Evolutionary conservation across 805 yeast species (phyloP).

Genomic region (Saccharomycopsis sp.): DNA sequence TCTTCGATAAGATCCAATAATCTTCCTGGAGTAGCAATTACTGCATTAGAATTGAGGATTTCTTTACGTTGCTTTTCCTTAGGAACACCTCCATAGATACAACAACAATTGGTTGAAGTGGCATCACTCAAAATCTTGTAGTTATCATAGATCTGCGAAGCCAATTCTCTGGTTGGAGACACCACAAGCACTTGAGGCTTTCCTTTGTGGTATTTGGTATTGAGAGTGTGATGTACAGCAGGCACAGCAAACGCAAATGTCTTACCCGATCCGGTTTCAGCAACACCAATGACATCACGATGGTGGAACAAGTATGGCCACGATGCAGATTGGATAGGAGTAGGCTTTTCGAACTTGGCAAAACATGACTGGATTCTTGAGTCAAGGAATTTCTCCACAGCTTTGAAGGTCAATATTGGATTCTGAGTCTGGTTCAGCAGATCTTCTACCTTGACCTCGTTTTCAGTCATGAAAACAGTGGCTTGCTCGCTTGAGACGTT

Average conservation of each 20-base stretch:
- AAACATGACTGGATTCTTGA: conserved; percentile 53
- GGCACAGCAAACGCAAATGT: conserved; percentile 98
- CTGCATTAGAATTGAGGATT: conserved; percentile 62
- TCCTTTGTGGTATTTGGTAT: conserved; percentile 35
- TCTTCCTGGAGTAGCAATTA: conserved; percentile 98
- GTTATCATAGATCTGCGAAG: conserved; percentile 88
- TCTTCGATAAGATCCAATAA: conserved; percentile 85
- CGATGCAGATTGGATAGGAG: conserved; percentile 90
- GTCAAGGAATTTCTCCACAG: conserved; percentile 44
- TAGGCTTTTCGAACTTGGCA: conserved; percentile 76
- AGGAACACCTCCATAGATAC: conserved; percentile 96
- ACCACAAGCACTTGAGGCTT: conserved; percentile 68
- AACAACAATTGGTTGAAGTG: conserved; percentile 62
- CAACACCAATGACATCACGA: conserved; percentile 91
- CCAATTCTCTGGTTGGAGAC: conserved; percentile 97
- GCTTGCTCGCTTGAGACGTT: conserved; percentile 47
- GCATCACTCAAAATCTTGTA: conserved; percentile 55
- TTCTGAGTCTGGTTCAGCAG: conserved; percentile 40
- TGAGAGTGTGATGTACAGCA: conserved; percentile 66
- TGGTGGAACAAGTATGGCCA: conserved; percentile 86
- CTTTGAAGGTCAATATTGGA: conserved; percentile 66
- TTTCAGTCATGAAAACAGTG: conserved; percentile 54
- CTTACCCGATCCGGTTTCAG: conserved; percentile 97
- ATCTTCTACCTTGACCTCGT: conserved; percentile 79
- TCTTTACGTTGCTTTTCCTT: conserved; percentile 82